These are phyloP conservation scores for Cichorium intybus DNA, from an alignment of 140 eudicot genomes.

Conservation along the genomic window DNA sequence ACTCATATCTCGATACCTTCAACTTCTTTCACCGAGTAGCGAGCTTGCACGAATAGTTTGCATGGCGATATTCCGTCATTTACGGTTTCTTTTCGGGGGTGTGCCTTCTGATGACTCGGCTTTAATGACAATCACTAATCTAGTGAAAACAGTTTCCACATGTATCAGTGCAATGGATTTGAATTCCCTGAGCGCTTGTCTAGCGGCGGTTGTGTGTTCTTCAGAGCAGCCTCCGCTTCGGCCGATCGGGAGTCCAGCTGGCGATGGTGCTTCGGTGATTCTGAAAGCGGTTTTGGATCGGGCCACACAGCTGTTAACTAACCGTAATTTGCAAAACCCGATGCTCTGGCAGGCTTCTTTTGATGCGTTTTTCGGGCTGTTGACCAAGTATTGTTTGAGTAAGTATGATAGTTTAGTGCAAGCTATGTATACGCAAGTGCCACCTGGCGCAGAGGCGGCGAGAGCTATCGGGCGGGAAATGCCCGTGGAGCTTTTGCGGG, in stretches of 20 bases:
- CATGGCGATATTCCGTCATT: constrained; percentile 94
- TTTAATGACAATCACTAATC: constrained; percentile 36
- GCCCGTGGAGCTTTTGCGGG: constrained; percentile 95
- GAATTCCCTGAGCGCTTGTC: constrained; percentile 88
- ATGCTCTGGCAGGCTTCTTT: constrained; percentile 96
- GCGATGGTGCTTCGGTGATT: constrained; percentile 85
- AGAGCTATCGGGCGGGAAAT: constrained; percentile 74
- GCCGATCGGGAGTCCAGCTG: constrained; percentile 81
- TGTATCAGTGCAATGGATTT: constrained; percentile 86
- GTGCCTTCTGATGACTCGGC: constrained; percentile 61
- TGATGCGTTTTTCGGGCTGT: constrained; percentile 76
- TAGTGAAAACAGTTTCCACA: constrained; percentile 54
- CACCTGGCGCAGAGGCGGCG: constrained; percentile 53
- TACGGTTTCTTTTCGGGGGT: constrained; percentile 78
- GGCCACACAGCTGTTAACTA: constrained; percentile 52
- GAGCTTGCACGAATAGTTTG: constrained; percentile 88
- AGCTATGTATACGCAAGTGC: constrained; percentile 42
- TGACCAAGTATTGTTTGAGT: constrained; percentile 75
- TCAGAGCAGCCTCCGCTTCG: constrained; percentile 97
- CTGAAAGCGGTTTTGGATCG: constrained; percentile 78
- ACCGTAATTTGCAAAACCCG: constrained; percentile 48
- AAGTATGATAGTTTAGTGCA: constrained; percentile 84
- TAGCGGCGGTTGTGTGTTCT: constrained; percentile 97
- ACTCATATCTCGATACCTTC: constrained; percentile 63
- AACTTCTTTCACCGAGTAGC: constrained; percentile 64